Percentiles rank a stretch among this genome's conserved stretches.
Conservation (phyloP, 805 yeast genomes). For the Schwanniomyces pseudopolymorphus region DNA sequence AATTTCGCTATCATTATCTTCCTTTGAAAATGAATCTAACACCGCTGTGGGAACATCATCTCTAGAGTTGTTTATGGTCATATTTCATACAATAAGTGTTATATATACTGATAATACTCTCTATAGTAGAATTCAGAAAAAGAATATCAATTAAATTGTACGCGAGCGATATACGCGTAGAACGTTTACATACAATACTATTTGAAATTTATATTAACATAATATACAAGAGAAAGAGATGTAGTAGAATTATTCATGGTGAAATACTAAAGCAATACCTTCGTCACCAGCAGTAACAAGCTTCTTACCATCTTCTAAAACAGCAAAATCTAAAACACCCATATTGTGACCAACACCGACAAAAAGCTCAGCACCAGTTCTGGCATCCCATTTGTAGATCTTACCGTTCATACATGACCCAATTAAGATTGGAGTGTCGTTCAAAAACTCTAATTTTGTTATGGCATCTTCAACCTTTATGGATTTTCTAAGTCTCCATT, state of each 20-base stretch:
- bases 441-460: constrained; percentile 72
- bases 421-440: constrained; percentile 55
- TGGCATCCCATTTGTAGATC: constrained; percentile 83
- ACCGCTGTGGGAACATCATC: neutral
- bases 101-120: neutral
- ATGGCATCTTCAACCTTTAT: constrained; percentile 76
- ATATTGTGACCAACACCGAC: constrained; percentile 89
- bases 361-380: constrained; percentile 77
- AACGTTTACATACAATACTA: neutral
- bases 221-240: constrained; percentile 3
- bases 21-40: constrained; percentile 4
- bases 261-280: constrained; percentile 81
- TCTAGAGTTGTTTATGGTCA: constrained; percentile 3
- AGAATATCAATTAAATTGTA: neutral
- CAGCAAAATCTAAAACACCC: constrained; percentile 86
- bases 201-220: neutral
- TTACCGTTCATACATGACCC: constrained; percentile 84
- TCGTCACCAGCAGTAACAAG: constrained; percentile 95
- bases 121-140: neutral
- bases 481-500: constrained; percentile 82
- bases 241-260: constrained; percentile 5
- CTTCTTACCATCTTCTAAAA: constrained; percentile 63
- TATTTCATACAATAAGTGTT: no score
- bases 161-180: neutral
- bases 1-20: neutral